Evolutionary conservation across 345 rosid genomes (phyloP).

Genomic region (Mercurialis annua): DNA sequence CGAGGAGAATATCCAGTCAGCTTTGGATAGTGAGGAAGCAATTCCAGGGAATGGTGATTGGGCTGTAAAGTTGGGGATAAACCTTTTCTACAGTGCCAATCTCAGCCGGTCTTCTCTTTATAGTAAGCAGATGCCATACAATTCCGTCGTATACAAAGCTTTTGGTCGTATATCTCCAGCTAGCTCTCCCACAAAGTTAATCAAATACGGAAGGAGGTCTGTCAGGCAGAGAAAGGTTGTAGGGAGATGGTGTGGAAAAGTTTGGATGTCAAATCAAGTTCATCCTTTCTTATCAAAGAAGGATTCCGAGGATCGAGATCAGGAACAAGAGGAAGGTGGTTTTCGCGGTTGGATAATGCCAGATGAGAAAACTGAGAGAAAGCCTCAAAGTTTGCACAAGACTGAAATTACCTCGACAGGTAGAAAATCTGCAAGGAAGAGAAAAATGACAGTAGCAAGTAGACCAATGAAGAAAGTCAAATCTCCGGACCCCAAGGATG

Average conservation of each 20-base stretch:
- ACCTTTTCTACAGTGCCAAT: conserved; percentile 79
- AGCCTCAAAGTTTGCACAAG: conserved; percentile 31
- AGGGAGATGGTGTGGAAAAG: conserved; percentile 97
- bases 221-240: conserved; percentile 70
- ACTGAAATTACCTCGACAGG: conserved; percentile 30
- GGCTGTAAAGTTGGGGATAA: conserved; percentile 85
- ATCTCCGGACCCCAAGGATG: conserved; percentile 39
- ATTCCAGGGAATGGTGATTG: conserved; percentile 84
- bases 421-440: conserved; percentile 61
- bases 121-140: conserved; percentile 97
- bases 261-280: conserved; percentile 98
- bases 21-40: conserved; percentile 75
- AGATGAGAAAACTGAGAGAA: conserved; percentile 49
- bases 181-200: conserved; percentile 41
- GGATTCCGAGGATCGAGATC: conserved; percentile 57
- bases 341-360: conserved; percentile 28
- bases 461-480: conserved; percentile 45
- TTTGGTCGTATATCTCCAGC: conserved; percentile 72
- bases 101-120: conserved; percentile 84
- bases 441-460: conserved; percentile 46
- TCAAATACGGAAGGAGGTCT: conserved; percentile 46
- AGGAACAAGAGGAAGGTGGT: conserved; percentile 36
- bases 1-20: conserved; percentile 56
- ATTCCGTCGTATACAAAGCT: conserved; percentile 71
- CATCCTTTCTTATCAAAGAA: conserved; percentile 59